A percentile compares a stretch with the other conserved stretches of the same genome.
Conservation (phyloP, 2,329 filamentous ascomycete genomes). For the Ceratocystis papillata region DNA sequence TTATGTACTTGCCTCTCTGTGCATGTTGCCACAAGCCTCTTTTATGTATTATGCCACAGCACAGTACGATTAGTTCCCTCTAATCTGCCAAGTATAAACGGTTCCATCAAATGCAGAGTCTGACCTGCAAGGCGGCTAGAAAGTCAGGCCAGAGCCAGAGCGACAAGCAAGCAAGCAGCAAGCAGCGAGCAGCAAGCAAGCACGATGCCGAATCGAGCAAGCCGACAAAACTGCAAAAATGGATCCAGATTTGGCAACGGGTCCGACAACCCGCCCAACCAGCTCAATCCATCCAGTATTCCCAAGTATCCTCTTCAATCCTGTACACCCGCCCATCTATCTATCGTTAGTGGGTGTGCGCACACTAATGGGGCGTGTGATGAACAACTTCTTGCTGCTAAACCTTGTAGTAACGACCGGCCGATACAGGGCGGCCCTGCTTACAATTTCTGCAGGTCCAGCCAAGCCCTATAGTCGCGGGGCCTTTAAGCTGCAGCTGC, state of each 20-base stretch:
- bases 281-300: background rate
- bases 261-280: background rate
- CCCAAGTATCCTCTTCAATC: background rate
- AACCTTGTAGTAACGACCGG: background rate
- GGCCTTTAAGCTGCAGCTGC: background rate
- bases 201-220: background rate
- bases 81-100: background rate
- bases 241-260: background rate
- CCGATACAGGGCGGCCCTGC: slow-evolving; percentile 8
- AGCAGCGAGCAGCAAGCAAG: background rate
- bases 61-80: background rate
- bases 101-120: background rate
- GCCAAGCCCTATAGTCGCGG: background rate
- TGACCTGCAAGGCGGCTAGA: background rate
- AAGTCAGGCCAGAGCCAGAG: background rate
- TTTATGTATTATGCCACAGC: background rate
- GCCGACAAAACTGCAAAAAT: background rate
- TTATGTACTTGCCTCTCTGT: background rate
- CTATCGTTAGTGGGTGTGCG: background rate
- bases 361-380: background rate
- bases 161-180: background rate
- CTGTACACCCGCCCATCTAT: background rate
- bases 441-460: slow-evolving; percentile 11
- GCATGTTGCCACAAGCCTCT: background rate
- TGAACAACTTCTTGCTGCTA: background rate